These are phyloP conservation scores for Penicillium turbatum DNA, from an alignment of 495 filamentous ascomycete species.

Conservation along the genomic window DNA sequence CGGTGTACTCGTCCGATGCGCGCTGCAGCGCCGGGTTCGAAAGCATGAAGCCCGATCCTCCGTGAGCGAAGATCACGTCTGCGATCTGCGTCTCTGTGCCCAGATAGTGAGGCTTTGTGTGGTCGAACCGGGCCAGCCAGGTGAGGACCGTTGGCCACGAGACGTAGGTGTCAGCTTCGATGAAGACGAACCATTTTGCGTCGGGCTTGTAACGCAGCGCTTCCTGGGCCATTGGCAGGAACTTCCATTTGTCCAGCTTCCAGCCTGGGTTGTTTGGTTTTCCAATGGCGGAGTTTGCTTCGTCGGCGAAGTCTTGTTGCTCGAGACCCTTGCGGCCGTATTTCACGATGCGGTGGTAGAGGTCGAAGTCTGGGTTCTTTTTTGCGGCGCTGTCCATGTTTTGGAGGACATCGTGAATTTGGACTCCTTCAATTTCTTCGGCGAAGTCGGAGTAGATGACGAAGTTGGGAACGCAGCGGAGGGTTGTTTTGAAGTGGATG, in stretches of 20 bases:
- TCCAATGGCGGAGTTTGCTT: slow-evolving; percentile 43
- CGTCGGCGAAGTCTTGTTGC: slow-evolving; percentile 38
- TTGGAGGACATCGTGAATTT: slow-evolving; percentile 47
- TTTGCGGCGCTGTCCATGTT: slow-evolving; percentile 36
- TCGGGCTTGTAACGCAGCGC: slow-evolving; percentile 40
- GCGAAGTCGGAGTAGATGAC: slow-evolving; percentile 54
- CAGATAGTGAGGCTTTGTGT: slow-evolving; percentile 50
- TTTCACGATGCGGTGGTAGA: slow-evolving; percentile 47
- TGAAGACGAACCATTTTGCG: slow-evolving; percentile 64
- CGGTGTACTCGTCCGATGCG: slow-evolving; percentile 42
- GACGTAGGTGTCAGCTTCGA: slow-evolving; percentile 66
- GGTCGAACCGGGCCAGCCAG: slow-evolving; percentile 52
- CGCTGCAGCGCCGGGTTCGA: slow-evolving; percentile 51
- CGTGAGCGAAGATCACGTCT: slow-evolving; percentile 58
- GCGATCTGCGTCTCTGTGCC: slow-evolving; percentile 56
- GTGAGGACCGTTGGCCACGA: slow-evolving; percentile 57
- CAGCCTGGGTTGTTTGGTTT: slow-evolving; percentile 49
- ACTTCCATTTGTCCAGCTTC: slow-evolving; percentile 60
- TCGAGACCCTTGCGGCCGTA: slow-evolving; percentile 39
- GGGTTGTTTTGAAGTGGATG: slow-evolving; percentile 48
- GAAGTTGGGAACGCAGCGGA: slow-evolving; percentile 51
- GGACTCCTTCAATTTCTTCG: slow-evolving; percentile 44
- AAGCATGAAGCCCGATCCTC: slow-evolving; percentile 63
- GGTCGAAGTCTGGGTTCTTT: slow-evolving; percentile 45
- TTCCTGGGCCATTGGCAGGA: slow-evolving; percentile 51